Base-by-base conservation (phyloP, 1,284 basidiomycete species). In the Leccinum griseonigrum region DNA sequence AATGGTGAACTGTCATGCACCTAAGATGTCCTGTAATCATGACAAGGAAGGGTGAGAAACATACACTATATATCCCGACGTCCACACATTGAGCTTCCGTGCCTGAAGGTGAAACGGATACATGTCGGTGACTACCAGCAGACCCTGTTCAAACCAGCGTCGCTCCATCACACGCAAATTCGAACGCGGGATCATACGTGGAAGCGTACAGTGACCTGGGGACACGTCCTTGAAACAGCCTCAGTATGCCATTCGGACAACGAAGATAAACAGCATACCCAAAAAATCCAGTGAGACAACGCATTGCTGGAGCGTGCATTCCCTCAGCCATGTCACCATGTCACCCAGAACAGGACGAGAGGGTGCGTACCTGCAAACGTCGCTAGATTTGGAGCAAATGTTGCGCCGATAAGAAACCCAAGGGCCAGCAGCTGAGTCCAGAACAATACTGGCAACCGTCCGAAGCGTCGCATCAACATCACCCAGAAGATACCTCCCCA, bases 101-200 rank as follows among this genome's bases (percentile, higher is more conserved):
- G 89, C 88, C 71, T 91, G 89, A 26, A 88, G 75, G 66, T 91
- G 88, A 78, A 91, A 91, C 2, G 89, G 88, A 71, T 83, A 91
- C 60, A 91, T 76, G 66, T 91, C 89, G 5, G 85, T 84, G 62
- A 89, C 80, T 18, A 87, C 75, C 65, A 84, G 88, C 2, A 90
- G 76, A 55, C 87, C 88, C 87, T 87, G 59, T 54, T 55, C 2
- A 26, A 53, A 58, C 2, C 22, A 51, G 9, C 26, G 4, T 52
- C 6, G 26, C 3, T 50, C 4, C 10, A n/a, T 69, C 36, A 54
- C 3, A 58, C 36, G 50, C 5, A 2, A 18, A 22, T 29, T 58
- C 43, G 3, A 36, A 14, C n/a, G 11, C 22, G 11, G 7, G 50
- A 34, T 2, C 10, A 14, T 8, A 31, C 38, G 10, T 28, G 60